Evolutionary conservation across 305 asterid genomes (phyloP).

Genomic region (Ruellia speciosa): DNA sequence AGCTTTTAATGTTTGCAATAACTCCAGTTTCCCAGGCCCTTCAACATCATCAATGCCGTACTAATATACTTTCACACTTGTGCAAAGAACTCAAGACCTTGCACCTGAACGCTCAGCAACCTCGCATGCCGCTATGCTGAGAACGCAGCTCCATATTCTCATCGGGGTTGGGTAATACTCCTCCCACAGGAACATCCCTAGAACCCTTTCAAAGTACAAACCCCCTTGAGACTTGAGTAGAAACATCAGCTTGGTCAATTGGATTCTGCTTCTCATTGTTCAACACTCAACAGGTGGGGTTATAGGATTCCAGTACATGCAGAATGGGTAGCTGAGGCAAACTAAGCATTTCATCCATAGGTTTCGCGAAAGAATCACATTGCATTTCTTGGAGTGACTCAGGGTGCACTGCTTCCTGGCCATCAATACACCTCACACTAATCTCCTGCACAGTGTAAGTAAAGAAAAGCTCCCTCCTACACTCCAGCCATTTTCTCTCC

Average conservation of each 20-base stretch:
- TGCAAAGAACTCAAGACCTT: constrained; percentile 31
- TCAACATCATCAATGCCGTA: constrained; percentile 31
- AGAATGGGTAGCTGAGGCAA: too few species aligned
- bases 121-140: constrained; percentile 51
- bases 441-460: constrained; percentile 30
- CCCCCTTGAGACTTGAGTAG: too few species aligned
- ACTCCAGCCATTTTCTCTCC: constrained; percentile 39
- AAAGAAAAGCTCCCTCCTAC: constrained; percentile 50
- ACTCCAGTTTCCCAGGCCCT: constrained; percentile 44
- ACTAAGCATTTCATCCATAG: constrained; percentile 11
- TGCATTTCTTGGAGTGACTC: constrained; percentile 25
- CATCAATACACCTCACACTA: constrained; percentile 27
- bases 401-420: constrained; percentile 33
- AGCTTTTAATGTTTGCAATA: constrained; percentile 15
- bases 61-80: constrained; percentile 37
- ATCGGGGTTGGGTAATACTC: constrained; percentile 8
- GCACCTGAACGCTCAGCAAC: constrained; percentile 74
- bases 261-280: too few species aligned
- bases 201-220: too few species aligned
- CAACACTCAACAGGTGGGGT: too few species aligned
- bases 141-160: constrained; percentile 45
- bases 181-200: constrained; percentile 7
- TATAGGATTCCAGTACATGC: too few species aligned
- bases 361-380: constrained; percentile 9
- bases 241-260: too few species aligned